Evolutionary conservation across 495 filamentous ascomycete genomes (phyloP).

Genomic region (Pyrenopolyporus hunteri): DNA sequence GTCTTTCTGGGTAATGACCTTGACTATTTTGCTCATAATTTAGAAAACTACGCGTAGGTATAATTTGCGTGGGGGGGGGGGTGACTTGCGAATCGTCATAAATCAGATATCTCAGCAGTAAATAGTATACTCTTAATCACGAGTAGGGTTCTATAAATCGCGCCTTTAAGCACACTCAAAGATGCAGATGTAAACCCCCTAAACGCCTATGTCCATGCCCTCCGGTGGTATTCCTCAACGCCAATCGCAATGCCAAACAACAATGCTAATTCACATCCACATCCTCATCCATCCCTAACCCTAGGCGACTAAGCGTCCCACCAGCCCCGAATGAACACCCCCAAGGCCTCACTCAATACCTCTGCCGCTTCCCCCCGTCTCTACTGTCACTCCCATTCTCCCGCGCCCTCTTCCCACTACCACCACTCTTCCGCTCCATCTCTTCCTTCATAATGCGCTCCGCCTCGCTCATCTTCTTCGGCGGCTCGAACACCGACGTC

Average conservation of each 20-base stretch:
- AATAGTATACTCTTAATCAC: no score
- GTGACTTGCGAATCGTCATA: no score
- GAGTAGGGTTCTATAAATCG: no score
- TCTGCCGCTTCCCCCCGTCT: conserved; percentile 49
- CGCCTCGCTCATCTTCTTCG: conserved; percentile 85
- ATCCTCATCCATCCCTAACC: no score
- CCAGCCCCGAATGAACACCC: neutral
- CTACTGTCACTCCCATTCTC: conserved; percentile 49
- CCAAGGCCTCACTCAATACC: conserved; percentile 31
- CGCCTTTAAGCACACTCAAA: no score
- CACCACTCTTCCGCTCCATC: conserved; percentile 77
- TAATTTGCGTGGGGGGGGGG: no score
- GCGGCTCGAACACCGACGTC: conserved; percentile 55
- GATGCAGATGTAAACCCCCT: neutral
- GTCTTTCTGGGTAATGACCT: no score
- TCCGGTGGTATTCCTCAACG: conserved; percentile 35
- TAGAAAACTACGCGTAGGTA: no score
- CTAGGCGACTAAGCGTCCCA: no score
- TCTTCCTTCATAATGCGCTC: conserved; percentile 91
- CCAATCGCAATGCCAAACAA: conserved; percentile 4
- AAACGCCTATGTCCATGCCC: conserved; percentile 12
- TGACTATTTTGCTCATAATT: no score
- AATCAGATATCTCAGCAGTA: no score
- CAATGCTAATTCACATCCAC: no score
- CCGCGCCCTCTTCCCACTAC: conserved; percentile 58